Percentiles rank a stretch among this genome's conserved stretches.
These are phyloP conservation scores for Dioscorea alata DNA, from an alignment of 106 monocot species.

Conservation along the genomic window DNA sequence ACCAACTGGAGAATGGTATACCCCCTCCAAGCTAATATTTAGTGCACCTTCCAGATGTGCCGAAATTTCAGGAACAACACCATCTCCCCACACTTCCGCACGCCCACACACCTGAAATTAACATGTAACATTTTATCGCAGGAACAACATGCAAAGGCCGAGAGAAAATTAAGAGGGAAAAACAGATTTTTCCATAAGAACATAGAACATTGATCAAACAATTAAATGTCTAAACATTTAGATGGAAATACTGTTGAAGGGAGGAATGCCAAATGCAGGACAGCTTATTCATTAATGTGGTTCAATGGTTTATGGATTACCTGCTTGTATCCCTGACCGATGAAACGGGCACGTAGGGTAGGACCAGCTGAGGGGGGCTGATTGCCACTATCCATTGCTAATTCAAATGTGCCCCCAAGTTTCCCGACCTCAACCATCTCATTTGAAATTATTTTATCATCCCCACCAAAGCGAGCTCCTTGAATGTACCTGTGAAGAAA, in stretches of 20 bases:
- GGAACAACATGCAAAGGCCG: too few species aligned
- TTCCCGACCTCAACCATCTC: conserved; percentile 1
- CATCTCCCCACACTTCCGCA: conserved; percentile 98
- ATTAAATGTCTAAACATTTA: too few species aligned
- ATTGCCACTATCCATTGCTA: not conserved
- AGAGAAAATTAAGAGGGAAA: too few species aligned
- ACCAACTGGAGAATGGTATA: conserved; percentile 91
- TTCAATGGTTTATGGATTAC: conserved; percentile 7
- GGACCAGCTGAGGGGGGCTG: conserved; percentile 8
- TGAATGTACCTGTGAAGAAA: conserved; percentile 52
- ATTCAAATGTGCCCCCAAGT: conserved; percentile 2
- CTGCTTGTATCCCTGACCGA: conserved; percentile 95
- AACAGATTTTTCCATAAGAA: too few species aligned
- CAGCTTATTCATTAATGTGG: too few species aligned
- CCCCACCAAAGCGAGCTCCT: conserved; percentile 50
- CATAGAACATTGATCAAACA: too few species aligned
- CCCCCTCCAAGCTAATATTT: conserved; percentile 78
- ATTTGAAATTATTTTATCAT: conserved; percentile 1
- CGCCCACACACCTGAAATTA: conserved; percentile 68
- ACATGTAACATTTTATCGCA: not conserved
- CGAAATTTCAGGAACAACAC: conserved; percentile 87
- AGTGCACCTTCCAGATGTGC: conserved; percentile 89
- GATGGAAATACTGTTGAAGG: too few species aligned
- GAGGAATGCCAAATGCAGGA: too few species aligned
- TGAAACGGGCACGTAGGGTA: conserved; percentile 42